Conservation (phyloP, 2,329 filamentous ascomycete genomes). For the Colletotrichum agaves region DNA sequence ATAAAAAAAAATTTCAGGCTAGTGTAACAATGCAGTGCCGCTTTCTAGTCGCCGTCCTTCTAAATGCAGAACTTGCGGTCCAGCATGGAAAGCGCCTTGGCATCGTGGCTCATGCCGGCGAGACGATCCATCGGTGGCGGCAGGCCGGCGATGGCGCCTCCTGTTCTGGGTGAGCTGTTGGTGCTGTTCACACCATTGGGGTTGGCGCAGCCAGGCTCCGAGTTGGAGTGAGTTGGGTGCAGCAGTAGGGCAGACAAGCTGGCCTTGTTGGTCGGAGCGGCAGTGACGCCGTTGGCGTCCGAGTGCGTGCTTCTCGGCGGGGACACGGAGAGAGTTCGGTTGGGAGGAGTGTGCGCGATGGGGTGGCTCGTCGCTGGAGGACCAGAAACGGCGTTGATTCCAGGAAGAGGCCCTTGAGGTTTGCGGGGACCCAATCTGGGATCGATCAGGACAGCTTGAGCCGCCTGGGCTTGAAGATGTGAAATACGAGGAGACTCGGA, state of each 20-base stretch:
- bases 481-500: constrained; percentile 57
- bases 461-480: constrained; percentile 56
- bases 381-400: constrained; percentile 26
- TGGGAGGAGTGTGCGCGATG: constrained; percentile 54
- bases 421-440: constrained; percentile 50
- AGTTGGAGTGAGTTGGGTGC: constrained; percentile 60
- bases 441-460: constrained; percentile 54
- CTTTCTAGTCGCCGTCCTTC: background rate
- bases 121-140: constrained; percentile 61
- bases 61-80: constrained; percentile 66
- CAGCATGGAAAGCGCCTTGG: constrained; percentile 72
- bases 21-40: constrained; percentile 13
- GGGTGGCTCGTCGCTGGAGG: constrained; percentile 49
- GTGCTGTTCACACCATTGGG: constrained; percentile 54
- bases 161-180: constrained; percentile 59
- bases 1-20: constrained; percentile 12
- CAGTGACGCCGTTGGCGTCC: constrained; percentile 41
- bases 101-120: constrained; percentile 69
- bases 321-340: constrained; percentile 58
- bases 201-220: constrained; percentile 58
- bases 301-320: constrained; percentile 57
- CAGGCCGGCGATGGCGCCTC: constrained; percentile 62
- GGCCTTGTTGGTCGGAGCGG: constrained; percentile 51
- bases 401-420: constrained; percentile 56
- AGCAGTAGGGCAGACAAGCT: constrained; percentile 61